Evolutionary conservation across 257 asterid genomes (phyloP), one percentile per base, ranked within the genome.

Genomic region (Nicotiana attenuata): DNA sequence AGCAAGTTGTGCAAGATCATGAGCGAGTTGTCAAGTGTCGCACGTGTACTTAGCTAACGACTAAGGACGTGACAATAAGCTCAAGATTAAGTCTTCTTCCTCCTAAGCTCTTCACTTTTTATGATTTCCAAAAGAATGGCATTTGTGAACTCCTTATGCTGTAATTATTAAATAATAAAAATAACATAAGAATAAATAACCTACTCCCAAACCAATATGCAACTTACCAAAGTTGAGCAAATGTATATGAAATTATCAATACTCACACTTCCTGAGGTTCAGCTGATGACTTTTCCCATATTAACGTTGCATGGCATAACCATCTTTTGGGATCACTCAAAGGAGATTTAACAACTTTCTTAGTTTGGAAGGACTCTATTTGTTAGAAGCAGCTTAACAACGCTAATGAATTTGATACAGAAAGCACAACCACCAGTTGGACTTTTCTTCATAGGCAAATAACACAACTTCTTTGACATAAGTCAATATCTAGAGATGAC

Each of bases 211-310:
- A 73, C 13, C 33, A 50, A 3, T 69, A 20, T 69, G 57, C 35
- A 41, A 41, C 77, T 69, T 41, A 31, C 77, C 77, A 69, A 69
- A 69, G 77, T 24, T 38, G 57, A 20, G 59, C 78, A 41, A n/a
- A 41, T 41, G 50, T 41, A 41, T 41, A 41, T 41, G 50, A 41
- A 41, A 41, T 41, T 8, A 9, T 41, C 13, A 71, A 69, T 71
- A 71, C 35, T 41, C 78, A 38, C 78, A n/a, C 29, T 17, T 68
- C 77, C 56, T 35, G 16, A 68, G 31, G 10, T 38, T 19, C 9
- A 68, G 77, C 59, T 71, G 47, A 71, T 71, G 33, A 20, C 13
- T 41, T 69, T 28, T 20, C 78, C 78, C 59, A 20, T 13, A 20
- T 20, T 45, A 41, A 65, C 15, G 5, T 5, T 65, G 71, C 45